Conservation (phyloP, 495 filamentous ascomycete genomes). For the Clohesyomyces aquaticus region DNA sequence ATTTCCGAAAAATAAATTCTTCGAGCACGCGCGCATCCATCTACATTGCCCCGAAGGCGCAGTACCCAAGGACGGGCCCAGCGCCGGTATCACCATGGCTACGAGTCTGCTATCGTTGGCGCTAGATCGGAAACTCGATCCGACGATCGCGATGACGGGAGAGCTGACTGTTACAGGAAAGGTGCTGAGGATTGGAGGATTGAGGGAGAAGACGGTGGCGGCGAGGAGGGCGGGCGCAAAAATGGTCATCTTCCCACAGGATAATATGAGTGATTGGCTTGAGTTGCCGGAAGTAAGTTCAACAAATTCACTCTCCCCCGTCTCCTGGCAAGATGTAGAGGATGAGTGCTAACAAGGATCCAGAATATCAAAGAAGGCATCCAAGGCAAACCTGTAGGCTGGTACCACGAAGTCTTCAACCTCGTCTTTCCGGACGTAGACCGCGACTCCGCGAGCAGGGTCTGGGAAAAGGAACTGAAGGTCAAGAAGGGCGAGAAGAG, state of each 20-base stretch:
- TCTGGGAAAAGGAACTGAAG: constrained; percentile 74
- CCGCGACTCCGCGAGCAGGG: constrained; percentile 65
- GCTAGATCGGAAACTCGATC: constrained; percentile 74
- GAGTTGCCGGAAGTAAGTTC: constrained; percentile 89
- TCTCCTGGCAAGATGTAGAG: too few relatives aligned
- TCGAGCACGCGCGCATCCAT: constrained; percentile 94
- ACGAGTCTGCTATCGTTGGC: constrained; percentile 86
- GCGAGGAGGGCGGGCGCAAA: constrained; percentile 90
- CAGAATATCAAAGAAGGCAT: constrained; percentile 98
- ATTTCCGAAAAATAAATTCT: constrained; percentile 90
- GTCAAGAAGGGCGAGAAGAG: constrained; percentile 59
- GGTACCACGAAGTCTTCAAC: constrained; percentile 94
- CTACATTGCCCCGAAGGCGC: constrained; percentile 97
- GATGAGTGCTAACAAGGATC: constrained; percentile 49
- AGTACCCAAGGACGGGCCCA: constrained; percentile 93
- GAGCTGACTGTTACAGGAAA: constrained; percentile 98
- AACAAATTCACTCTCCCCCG: too few relatives aligned
- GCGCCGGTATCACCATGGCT: constrained; percentile 96
- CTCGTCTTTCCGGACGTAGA: constrained; percentile 87
- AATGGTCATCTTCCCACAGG: constrained; percentile 91
- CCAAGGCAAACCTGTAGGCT: constrained; percentile 83
- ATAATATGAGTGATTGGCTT: constrained; percentile 96
- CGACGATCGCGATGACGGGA: constrained; percentile 96
- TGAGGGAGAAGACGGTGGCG: constrained; percentile 99
- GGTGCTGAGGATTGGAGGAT: constrained; percentile 91